Conservation (phyloP, 257 asterid species). For the Salvia hispanica region DNA sequence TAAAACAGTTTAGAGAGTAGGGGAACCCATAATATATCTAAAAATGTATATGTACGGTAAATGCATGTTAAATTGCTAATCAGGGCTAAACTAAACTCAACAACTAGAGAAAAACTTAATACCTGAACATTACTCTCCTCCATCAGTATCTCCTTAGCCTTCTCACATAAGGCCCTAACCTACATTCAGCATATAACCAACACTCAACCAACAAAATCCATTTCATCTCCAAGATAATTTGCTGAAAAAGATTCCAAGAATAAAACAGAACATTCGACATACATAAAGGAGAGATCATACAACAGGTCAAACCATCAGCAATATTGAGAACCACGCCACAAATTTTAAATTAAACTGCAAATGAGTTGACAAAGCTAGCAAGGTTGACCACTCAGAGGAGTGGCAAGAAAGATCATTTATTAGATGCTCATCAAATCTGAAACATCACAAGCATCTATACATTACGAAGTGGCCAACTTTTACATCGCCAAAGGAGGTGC, state of each 20-base stretch:
- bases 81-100: too few relatives aligned
- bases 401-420: background rate
- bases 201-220: conserved; percentile 24
- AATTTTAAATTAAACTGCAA: conserved; percentile 8
- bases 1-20: too few relatives aligned
- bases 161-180: conserved; percentile 65
- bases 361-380: conserved; percentile 19
- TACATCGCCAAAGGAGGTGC: background rate
- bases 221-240: conserved; percentile 14
- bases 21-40: background rate
- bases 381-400: conserved; percentile 10
- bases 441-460: conserved; percentile 3
- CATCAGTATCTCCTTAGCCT: conserved; percentile 72
- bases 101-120: conserved; percentile 13
- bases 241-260: background rate
- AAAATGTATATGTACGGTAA: background rate
- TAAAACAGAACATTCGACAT: conserved; percentile 12
- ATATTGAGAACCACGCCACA: background rate
- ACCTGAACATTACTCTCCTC: conserved; percentile 76
- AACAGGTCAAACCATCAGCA: conserved; percentile 25
- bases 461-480: background rate
- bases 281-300: conserved; percentile 12
- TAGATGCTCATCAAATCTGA: background rate
- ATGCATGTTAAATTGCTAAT: background rate
- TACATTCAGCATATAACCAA: conserved; percentile 34